Conservation (phyloP, 2,329 filamentous ascomycete genomes). For the Neonectria sp. region DNA sequence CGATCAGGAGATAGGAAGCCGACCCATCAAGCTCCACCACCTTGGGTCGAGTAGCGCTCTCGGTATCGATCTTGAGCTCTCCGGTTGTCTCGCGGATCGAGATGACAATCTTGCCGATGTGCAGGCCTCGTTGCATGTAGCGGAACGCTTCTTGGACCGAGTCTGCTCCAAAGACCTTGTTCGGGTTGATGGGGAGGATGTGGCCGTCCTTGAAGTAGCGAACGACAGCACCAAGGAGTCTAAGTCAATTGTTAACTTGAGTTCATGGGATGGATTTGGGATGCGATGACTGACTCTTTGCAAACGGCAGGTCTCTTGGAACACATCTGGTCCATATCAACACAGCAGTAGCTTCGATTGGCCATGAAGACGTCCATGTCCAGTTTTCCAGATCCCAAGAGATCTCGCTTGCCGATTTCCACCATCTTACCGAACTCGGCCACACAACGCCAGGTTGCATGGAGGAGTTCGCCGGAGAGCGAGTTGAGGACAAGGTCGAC, state of each 20-base stretch:
- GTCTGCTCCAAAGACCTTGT: conserved; percentile 42
- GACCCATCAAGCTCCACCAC: neutral
- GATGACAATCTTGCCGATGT: conserved; percentile 60
- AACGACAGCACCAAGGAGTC: no score
- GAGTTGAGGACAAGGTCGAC: conserved; percentile 59
- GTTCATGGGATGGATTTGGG: no score
- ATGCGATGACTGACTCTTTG: neutral
- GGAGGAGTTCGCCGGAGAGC: conserved; percentile 58
- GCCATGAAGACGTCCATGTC: conserved; percentile 61
- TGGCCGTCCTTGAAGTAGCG: conserved; percentile 45
- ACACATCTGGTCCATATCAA: conserved; percentile 51
- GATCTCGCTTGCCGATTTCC: conserved; percentile 62
- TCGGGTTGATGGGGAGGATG: conserved; percentile 40
- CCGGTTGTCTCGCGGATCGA: conserved; percentile 29
- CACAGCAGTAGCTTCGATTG: conserved; percentile 52
- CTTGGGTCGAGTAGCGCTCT: neutral
- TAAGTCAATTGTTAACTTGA: no score
- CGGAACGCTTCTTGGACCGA: conserved; percentile 48
- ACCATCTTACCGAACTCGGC: conserved; percentile 61
- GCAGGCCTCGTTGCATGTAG: conserved; percentile 59
- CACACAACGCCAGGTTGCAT: conserved; percentile 60
- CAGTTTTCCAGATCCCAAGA: conserved; percentile 57
- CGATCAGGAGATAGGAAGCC: conserved; percentile 47
- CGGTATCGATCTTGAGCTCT: conserved; percentile 11
- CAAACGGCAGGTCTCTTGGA: conserved; percentile 14